Evolutionary conservation across 768 basidiomycete species (phyloP).

Genomic region (Pholiota molesta): DNA sequence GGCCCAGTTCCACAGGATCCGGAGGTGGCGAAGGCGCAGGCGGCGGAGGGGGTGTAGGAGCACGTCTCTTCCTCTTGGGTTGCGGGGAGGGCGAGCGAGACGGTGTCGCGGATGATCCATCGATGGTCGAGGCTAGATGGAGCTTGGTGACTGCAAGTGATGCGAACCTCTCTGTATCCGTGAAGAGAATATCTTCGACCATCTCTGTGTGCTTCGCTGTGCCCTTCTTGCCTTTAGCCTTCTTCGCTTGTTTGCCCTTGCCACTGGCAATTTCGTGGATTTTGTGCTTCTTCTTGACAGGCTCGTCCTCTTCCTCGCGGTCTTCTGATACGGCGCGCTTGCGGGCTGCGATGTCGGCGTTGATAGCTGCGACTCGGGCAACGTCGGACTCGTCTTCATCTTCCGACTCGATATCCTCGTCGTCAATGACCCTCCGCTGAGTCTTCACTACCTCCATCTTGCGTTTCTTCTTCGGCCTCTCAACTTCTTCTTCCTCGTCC

Average conservation of each 20-base stretch:
- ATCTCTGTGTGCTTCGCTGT: conserved; percentile 29
- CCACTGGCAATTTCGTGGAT: conserved; percentile 11
- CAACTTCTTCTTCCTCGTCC: conserved; percentile 34
- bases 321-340: conserved; percentile 52
- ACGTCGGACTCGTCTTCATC: conserved; percentile 49
- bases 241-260: conserved; percentile 47
- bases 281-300: conserved; percentile 25
- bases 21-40: conserved; percentile 48
- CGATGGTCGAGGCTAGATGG: conserved; percentile 38
- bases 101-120: conserved; percentile 49
- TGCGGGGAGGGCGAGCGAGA: conserved; percentile 56
- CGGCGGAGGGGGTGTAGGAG: conserved; percentile 37
- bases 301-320: conserved; percentile 34
- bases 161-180: conserved; percentile 51
- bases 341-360: conserved; percentile 31
- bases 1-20: conserved; percentile 55
- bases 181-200: conserved; percentile 54
- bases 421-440: conserved; percentile 39
- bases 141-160: conserved; percentile 54
- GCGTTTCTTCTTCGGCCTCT: conserved; percentile 60
- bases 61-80: conserved; percentile 32
- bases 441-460: conserved; percentile 50
- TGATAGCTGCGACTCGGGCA: conserved; percentile 27
- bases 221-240: conserved; percentile 28
- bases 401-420: conserved; percentile 61